A percentile compares a stretch with the other conserved stretches of the same genome.
Evolutionary conservation across 2,329 filamentous ascomycete species (phyloP).

Genomic region (Colletotrichum lindemuthianum): DNA sequence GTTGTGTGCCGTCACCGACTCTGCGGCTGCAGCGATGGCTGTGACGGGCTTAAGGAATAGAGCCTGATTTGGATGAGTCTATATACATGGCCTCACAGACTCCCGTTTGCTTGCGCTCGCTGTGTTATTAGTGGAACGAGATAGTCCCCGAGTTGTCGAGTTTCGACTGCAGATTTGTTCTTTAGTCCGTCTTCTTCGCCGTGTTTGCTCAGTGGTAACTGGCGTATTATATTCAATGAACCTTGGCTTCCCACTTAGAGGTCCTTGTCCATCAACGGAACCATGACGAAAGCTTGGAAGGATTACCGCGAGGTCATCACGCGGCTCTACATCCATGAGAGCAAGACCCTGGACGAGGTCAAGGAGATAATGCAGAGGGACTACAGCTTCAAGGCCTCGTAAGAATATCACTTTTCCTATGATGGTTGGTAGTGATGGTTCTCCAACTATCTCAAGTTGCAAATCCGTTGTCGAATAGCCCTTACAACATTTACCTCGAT

Average conservation of each 20-base stretch:
- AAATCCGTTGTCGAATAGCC: too few species aligned
- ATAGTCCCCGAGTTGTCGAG: not conserved
- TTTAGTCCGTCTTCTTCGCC: not conserved
- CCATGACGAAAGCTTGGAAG: conserved; percentile 58
- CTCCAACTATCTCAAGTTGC: not conserved
- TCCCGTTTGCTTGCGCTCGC: too few species aligned
- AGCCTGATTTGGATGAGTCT: too few species aligned
- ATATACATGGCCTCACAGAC: too few species aligned
- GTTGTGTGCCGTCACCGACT: too few species aligned
- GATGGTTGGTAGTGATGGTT: too few species aligned
- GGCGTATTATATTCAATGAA: conserved; percentile 2
- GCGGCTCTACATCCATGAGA: conserved; percentile 52
- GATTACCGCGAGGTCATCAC: conserved; percentile 49
- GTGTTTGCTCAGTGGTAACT: not conserved
- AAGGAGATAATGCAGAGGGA: conserved; percentile 50
- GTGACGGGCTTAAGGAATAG: too few species aligned
- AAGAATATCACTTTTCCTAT: conserved; percentile 38
- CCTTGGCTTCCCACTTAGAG: not conserved
- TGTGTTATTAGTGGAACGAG: too few species aligned
- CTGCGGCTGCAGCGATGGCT: too few species aligned
- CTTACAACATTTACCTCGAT: conserved; percentile 30
- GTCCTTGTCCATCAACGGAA: conserved; percentile 33
- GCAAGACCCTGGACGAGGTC: conserved; percentile 53
- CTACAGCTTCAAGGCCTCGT: conserved; percentile 55
- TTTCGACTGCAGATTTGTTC: not conserved